Base-by-base conservation (phyloP, 225 moss, liverwort and hornwort genomes). In the Ulota crispa region DNA sequence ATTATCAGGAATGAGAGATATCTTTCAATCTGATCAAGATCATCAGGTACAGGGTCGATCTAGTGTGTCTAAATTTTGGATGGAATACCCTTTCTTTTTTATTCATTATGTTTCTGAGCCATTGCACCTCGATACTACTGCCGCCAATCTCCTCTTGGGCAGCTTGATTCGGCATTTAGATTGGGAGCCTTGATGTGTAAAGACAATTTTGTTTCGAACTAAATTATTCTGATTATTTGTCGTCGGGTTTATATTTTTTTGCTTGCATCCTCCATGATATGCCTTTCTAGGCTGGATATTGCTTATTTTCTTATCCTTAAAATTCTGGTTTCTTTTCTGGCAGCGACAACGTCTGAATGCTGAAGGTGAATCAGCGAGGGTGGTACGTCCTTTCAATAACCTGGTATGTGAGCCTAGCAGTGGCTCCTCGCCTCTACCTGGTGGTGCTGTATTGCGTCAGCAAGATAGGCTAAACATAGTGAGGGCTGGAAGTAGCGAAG, bases 301-400 rank as follows among this genome's bases (percentile, higher is more conserved):
- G 15, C 31, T 28, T 19, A 60, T 66, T 8, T 60, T 60, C 9
- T 67, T 37, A 26, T 42, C 64, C 47, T 81, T 21, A 50, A 60
- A 32, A 6, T 68, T 72, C n/a, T 74, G 32, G 53, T 70, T 56
- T 60, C 70, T 76, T 15, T 67, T 47, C 64, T 78, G 64, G 70
- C 83, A 83, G 86, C 78, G 79, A 81, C 89, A 86, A 79, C 83
- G 63, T 52, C 53, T 86, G 28, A 83, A 81, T 59, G 53, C 68
- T 39, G 83, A 81, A 79, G 36, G 61, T 76, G 64, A 68, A 20
- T 11, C 77, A 57, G 57, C 26, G 34, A 76, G 69, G 70, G 79
- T 86, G 42, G 64, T 70, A 45, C 78, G 34, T 65, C 63, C 72
- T 50, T 84, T 62, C 9, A 32, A 55, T 64, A 70, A 64, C 75